These are phyloP conservation scores for Daldinia vernicosa DNA, from an alignment of 495 filamentous ascomycete species.

Conservation along the genomic window DNA sequence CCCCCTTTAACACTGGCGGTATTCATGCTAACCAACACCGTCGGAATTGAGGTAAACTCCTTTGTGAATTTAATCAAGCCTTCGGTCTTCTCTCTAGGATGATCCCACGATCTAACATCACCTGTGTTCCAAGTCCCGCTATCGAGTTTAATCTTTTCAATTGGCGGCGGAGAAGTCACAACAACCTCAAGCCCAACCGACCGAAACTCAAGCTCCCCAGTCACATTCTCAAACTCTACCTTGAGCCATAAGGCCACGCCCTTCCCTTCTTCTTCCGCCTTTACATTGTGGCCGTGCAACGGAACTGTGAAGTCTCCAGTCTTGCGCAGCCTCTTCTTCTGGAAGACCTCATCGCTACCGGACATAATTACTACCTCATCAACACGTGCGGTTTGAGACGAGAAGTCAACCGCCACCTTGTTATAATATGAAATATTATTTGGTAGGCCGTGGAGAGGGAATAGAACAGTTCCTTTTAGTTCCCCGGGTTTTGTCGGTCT, in stretches of 20 bases:
- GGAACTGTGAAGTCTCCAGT: not conserved
- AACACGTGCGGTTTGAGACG: not conserved
- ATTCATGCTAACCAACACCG: not conserved
- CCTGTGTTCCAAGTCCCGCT: not conserved
- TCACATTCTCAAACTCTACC: not conserved
- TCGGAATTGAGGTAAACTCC: not conserved
- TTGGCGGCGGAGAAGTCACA: not conserved
- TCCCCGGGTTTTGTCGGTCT: not conserved
- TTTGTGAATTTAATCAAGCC: not conserved
- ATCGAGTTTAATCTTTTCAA: not conserved
- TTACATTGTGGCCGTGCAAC: not conserved
- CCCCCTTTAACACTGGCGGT: not conserved
- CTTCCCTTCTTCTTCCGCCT: not conserved
- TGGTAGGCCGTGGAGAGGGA: not conserved
- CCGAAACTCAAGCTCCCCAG: not conserved
- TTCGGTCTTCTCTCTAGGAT: not conserved
- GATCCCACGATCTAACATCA: not conserved
- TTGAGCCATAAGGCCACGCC: not conserved
- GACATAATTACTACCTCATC: slow-evolving; percentile 1
- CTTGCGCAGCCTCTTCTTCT: not conserved
- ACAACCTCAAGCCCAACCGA: not conserved
- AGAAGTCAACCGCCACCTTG: not conserved
- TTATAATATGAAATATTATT: not conserved
- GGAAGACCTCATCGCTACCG: slow-evolving; percentile 2
- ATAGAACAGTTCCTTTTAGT: not conserved